These are phyloP conservation scores for Carallia pectinifolia DNA, from an alignment of 345 rosid genomes.

Conservation along the genomic window DNA sequence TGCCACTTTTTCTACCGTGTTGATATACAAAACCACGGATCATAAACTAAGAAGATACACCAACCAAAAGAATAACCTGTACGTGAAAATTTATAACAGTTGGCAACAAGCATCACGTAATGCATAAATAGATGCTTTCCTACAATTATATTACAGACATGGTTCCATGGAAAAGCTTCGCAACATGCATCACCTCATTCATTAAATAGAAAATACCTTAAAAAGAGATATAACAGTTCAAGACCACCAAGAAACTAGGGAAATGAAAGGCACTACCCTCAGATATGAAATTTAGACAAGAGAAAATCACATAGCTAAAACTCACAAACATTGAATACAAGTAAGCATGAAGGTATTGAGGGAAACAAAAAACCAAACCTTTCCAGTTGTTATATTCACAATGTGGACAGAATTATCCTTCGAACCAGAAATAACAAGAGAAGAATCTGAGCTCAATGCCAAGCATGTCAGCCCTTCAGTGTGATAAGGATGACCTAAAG, in stretches of 20 bases:
- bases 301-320: conserved; percentile 3
- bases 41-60: too few relatives aligned
- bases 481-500: conserved; percentile 81
- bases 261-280: background rate
- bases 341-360: background rate
- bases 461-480: conserved; percentile 74
- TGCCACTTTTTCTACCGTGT: too few relatives aligned
- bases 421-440: conserved; percentile 78
- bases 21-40: too few relatives aligned
- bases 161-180: too few relatives aligned
- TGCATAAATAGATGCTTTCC: too few relatives aligned
- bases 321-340: background rate
- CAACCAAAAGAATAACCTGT: too few relatives aligned
- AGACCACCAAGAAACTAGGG: background rate
- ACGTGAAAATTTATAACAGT: too few relatives aligned
- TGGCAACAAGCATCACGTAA: too few relatives aligned
- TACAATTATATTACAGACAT: too few relatives aligned
- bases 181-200: too few relatives aligned
- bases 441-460: conserved; percentile 73
- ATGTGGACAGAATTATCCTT: conserved; percentile 71
- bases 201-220: too few relatives aligned
- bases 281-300: background rate
- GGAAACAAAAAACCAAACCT: conserved; percentile 41
- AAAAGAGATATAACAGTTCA: background rate
- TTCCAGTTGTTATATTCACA: conserved; percentile 77